Conservation (phyloP, 495 filamentous ascomycete species). For the Hypoxylon crocopeplum region DNA sequence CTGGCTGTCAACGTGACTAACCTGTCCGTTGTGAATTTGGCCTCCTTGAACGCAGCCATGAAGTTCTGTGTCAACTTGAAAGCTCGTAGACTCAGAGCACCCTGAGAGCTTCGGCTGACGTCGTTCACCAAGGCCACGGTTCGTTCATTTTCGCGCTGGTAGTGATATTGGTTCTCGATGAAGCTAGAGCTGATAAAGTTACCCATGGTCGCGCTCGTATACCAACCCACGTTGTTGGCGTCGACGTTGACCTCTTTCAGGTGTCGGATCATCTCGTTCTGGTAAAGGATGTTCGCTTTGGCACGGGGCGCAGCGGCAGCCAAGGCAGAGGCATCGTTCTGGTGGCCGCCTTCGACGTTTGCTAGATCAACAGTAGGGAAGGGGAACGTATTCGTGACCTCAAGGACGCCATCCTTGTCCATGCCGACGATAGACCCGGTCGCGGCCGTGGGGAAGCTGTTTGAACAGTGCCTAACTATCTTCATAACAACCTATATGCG, state of each 20-base stretch:
- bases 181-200: slow-evolving; percentile 95
- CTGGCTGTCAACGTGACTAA: slow-evolving; percentile 47
- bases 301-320: slow-evolving; percentile 89
- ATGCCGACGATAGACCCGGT: slow-evolving; percentile 93
- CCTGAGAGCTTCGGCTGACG: slow-evolving; percentile 90
- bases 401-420: slow-evolving; percentile 81
- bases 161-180: slow-evolving; percentile 97
- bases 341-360: slow-evolving; percentile 72
- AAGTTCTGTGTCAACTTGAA: slow-evolving; percentile 89
- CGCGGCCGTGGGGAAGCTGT: slow-evolving; percentile 85
- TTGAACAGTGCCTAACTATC: slow-evolving; percentile 90
- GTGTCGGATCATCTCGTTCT: slow-evolving; percentile 96
- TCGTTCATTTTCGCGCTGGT: slow-evolving; percentile 93
- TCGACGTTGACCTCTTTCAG: slow-evolving; percentile 97
- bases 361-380: slow-evolving; percentile 84
- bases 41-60: slow-evolving; percentile 92
- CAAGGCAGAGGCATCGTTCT: slow-evolving; percentile 76
- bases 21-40: slow-evolving; percentile 96
- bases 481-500: slow-evolving; percentile 85
- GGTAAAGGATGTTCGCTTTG: slow-evolving; percentile 87
- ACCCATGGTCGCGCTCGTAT: slow-evolving; percentile 97
- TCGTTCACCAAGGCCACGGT: slow-evolving; percentile 96
- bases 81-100: slow-evolving; percentile 85
- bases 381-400: slow-evolving; percentile 93
- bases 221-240: slow-evolving; percentile 98